A percentile compares a stretch with the other conserved stretches of the same genome.
Evolutionary conservation across 257 asterid genomes (phyloP).

Genomic region (Primulina eburnea): DNA sequence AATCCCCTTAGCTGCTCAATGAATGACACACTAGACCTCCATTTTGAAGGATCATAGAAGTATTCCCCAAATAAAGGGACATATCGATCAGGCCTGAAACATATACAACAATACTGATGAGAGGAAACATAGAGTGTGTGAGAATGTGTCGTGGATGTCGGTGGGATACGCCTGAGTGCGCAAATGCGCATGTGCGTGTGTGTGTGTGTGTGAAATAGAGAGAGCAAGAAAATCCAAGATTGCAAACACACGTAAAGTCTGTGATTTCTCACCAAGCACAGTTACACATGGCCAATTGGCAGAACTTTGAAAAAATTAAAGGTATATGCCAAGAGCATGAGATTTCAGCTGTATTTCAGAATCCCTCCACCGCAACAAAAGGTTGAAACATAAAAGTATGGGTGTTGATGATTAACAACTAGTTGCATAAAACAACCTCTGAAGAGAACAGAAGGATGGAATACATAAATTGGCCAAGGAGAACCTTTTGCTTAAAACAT

Average conservation of each 20-base stretch:
- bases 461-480: not conserved
- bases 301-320: too few species aligned
- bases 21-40: slow-evolving; percentile 78
- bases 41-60: slow-evolving; percentile 65
- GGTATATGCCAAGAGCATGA: too few species aligned
- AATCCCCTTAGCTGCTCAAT: slow-evolving; percentile 79
- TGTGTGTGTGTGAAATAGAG: not conserved
- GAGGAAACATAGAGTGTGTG: slow-evolving; percentile 1
- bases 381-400: not conserved
- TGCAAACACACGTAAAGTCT: too few species aligned
- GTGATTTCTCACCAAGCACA: too few species aligned
- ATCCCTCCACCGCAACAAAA: slow-evolving; percentile 1
- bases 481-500: too few species aligned
- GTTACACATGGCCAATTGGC: too few species aligned
- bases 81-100: slow-evolving; percentile 88
- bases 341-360: too few species aligned
- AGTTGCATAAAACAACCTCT: not conserved
- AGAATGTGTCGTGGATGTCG: not conserved
- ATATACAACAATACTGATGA: slow-evolving; percentile 13
- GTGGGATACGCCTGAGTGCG: too few species aligned
- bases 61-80: slow-evolving; percentile 76
- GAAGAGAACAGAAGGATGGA: not conserved
- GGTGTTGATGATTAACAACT: not conserved
- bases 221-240: not conserved
- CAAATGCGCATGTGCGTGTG: not conserved